These are phyloP conservation scores for Syzygium oleosum DNA, from an alignment of 345 rosid genomes.

Conservation along the genomic window DNA sequence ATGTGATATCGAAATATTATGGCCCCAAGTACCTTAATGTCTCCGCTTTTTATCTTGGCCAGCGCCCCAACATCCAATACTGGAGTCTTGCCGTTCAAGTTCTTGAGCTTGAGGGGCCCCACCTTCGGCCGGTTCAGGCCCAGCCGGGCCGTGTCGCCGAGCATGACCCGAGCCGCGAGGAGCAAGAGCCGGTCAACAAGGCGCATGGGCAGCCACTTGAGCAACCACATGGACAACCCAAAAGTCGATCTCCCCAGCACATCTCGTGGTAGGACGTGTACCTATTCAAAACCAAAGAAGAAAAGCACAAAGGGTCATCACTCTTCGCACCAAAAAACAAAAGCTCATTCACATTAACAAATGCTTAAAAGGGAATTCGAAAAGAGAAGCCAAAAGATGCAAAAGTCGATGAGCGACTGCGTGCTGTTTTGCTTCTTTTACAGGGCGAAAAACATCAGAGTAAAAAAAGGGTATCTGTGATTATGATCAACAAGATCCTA, in stretches of 20 bases:
- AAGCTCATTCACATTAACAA: background rate
- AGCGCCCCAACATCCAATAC: conserved; percentile 88
- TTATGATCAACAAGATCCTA: background rate
- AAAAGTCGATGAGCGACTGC: background rate
- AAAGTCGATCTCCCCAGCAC: conserved; percentile 92
- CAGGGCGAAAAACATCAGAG: background rate
- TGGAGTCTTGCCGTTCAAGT: conserved; percentile 75
- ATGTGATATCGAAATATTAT: conserved; percentile 2
- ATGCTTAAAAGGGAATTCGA: background rate
- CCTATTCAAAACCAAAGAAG: conserved; percentile 35
- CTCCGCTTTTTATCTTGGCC: conserved; percentile 78
- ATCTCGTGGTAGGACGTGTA: conserved; percentile 93
- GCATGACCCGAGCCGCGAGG: conserved; percentile 47
- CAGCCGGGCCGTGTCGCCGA: conserved; percentile 61
- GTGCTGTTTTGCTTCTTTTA: background rate
- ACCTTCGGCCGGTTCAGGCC: conserved; percentile 76
- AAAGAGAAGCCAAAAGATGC: background rate
- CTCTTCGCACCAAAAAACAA: background rate
- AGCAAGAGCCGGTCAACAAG: conserved; percentile 74
- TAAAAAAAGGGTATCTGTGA: conserved; percentile 5
- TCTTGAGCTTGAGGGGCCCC: conserved; percentile 81
- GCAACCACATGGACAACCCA: conserved; percentile 88
- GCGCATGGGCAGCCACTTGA: conserved; percentile 77
- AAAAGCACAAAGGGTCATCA: background rate
- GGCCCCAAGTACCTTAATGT: conserved; percentile 51